Base-by-base conservation (phyloP, 495 filamentous ascomycete genomes). In the Penicillium mononematosum region DNA sequence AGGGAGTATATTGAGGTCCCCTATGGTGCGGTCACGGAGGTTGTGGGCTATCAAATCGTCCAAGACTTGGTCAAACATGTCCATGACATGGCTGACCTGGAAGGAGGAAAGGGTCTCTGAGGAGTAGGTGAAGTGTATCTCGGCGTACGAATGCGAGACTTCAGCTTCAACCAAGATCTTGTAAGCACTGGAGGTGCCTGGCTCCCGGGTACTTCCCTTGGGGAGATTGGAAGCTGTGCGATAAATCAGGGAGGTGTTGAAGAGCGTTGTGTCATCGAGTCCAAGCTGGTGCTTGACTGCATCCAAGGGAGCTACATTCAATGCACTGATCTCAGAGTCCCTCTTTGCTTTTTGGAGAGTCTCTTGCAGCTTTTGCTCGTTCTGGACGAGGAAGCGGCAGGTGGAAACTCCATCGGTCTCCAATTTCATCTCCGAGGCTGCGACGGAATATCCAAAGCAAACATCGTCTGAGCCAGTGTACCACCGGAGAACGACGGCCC, bases 141-240 rank as follows among this genome's bases (percentile, higher is more conserved):
- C 69, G 1, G 64, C 68, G 11, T 60, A 60, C 7, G 68, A 56
- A 7, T 64, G 59, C 11, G 70, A 72, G 22, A 85, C 76, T 45
- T 83, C 79, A 32, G 83, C 83, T 38, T 83, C 81, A 25, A 83
- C 78, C 29, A 80, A 74, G n/a, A 85, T 70, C 27, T 81, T 78
- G 60, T 83, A 87, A 14, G 77, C 16, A 68, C 72, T 80, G 14
- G 55, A 55, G n/a, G 54, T 45, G 17, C 44, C 41, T 5, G 49
- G 25, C n/a, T 60, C 52, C 11, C 45, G 31, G 32, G 29, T 4
- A 20, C 56, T 27, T 11, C 56, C 58, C 4, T 62, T 57, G 4
- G 56, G 54, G 0, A 63, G 58, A 7, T 50, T 55, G 1, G 56
- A 53, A 9, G 46, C 49, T 1, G 50, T 59, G 12, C 48, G 59